Base-by-base conservation (phyloP, 768 basidiomycete genomes). In the Russula earlei region DNA sequence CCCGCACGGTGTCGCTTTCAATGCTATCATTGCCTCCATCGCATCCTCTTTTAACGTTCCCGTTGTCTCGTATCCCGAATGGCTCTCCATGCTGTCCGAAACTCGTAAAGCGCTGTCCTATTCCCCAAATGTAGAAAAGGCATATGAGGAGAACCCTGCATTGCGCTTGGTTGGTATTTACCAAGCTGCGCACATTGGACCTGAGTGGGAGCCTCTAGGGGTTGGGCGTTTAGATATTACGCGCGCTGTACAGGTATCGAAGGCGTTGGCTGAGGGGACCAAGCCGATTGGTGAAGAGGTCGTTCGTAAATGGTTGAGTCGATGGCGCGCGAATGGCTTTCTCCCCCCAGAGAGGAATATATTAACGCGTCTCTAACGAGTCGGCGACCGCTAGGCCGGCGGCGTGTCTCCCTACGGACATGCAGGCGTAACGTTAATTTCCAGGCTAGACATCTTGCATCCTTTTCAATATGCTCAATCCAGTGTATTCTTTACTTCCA, bases 171-270 rank as follows among this genome's bases (percentile, higher is more conserved):
- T 61, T 29, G 19, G 49, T 22, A 57, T 62, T 34, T 62, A 34
- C 55, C 55, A 61, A 12, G 42, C 59, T 7, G 49, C 48, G 20
- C 62, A 59, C 29, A 43, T 24, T 3, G 62, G 55, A 6, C 55
- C 49, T 36, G 41, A 58, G 34, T 62, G 62, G 62, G 65, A 66
- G 53, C 66, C 66, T 8, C 24, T 65, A 17, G 54, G 65, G 20
- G 54, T 63, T 6, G 64, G 64, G 29, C 59, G 55, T 5, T 59
- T 66, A 19, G 58, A 45, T 17, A 63, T 54, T 4, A 41, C 48
- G 27, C 50, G 58, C n/a, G 56, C 63, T 4, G 41, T 61, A 6
- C 44, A 41, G 14, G 65, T 54, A 4, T 56, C 63, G 24, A 59
- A 7, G 3, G 50, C 55, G 31, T 49, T 66, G 37, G 50, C 44